Conservation (phyloP, 129 eudicot genomes). For the Flaveria brownii region DNA sequence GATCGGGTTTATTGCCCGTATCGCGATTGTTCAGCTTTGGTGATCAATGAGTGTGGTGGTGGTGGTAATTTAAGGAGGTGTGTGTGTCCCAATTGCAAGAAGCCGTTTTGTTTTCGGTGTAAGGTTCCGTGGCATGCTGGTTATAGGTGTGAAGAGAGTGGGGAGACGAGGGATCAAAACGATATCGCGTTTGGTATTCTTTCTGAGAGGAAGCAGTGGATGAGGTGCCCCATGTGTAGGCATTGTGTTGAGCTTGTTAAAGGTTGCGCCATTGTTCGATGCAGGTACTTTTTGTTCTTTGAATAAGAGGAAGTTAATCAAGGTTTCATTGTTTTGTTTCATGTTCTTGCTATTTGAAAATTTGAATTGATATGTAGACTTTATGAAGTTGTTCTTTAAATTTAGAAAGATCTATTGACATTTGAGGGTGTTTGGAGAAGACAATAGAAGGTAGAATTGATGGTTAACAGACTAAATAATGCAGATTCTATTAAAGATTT, state of each 20-base stretch:
- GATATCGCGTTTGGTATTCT: slow-evolving; percentile 74
- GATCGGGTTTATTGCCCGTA: slow-evolving; percentile 67
- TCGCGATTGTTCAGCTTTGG: slow-evolving; percentile 56
- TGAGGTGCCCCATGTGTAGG: slow-evolving; percentile 65
- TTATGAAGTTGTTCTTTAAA: not conserved
- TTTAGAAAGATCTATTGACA: slow-evolving; percentile 3
- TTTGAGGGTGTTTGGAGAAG: slow-evolving; percentile 18
- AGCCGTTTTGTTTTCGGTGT: slow-evolving; percentile 54
- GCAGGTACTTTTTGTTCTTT: slow-evolving; percentile 5
- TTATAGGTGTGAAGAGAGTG: slow-evolving; percentile 66
- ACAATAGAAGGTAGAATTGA: slow-evolving; percentile 28
- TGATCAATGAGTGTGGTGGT: slow-evolving; percentile 69
- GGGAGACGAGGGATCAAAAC: slow-evolving; percentile 51
- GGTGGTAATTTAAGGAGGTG: slow-evolving; percentile 34
- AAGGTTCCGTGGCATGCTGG: slow-evolving; percentile 69
- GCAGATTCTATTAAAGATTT: not conserved
- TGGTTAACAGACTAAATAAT: slow-evolving; percentile 20
- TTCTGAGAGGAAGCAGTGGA: slow-evolving; percentile 59
- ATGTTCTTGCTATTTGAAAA: not conserved
- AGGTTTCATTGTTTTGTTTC: not conserved
- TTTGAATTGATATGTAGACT: not conserved
- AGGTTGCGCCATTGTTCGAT: slow-evolving; percentile 55
- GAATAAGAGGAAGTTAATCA: not conserved
- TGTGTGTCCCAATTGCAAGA: slow-evolving; percentile 61
- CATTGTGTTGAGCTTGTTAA: slow-evolving; percentile 56